Conservation (phyloP, 768 basidiomycete genomes). For the Rhodotorula kratochvilovae region DNA sequence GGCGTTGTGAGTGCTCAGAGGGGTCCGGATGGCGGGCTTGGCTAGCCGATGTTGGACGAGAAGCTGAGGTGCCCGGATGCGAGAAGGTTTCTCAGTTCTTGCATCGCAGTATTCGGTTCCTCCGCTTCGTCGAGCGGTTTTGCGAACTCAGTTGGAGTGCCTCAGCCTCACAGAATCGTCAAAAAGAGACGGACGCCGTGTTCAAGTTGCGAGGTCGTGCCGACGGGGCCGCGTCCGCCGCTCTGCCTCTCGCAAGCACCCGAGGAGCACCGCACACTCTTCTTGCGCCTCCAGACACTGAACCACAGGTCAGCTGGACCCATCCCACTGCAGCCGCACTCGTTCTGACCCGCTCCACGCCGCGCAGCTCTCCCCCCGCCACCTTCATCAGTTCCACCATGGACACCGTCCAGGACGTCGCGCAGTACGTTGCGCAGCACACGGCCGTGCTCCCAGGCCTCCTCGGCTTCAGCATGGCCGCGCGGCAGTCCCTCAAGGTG, state of each 20-base stretch:
- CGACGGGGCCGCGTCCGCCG: neutral
- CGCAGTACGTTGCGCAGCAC: neutral
- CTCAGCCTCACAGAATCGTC: too few species aligned
- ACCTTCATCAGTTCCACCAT: neutral
- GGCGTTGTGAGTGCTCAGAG: too few species aligned
- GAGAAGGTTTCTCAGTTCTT: too few species aligned
- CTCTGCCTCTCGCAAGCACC: neutral
- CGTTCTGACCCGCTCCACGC: neutral
- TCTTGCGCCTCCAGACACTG: neutral
- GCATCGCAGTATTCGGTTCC: too few species aligned
- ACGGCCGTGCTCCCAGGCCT: constrained; percentile 10
- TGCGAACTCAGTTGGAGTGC: too few species aligned
- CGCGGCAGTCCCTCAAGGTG: constrained; percentile 13
- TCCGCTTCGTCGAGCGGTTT: too few species aligned
- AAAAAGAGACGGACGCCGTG: too few species aligned
- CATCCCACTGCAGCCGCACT: rapidly evolving
- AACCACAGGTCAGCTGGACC: too few species aligned
- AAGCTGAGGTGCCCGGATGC: too few species aligned
- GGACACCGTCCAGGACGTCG: neutral
- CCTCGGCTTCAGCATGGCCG: constrained; percentile 5
- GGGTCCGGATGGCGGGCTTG: neutral
- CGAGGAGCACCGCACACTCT: constrained; percentile 30
- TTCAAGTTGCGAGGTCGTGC: neutral
- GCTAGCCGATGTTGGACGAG: too few species aligned
- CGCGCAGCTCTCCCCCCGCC: neutral